Conservation (phyloP, 495 filamentous ascomycete genomes). For the Xylaria longipes region DNA sequence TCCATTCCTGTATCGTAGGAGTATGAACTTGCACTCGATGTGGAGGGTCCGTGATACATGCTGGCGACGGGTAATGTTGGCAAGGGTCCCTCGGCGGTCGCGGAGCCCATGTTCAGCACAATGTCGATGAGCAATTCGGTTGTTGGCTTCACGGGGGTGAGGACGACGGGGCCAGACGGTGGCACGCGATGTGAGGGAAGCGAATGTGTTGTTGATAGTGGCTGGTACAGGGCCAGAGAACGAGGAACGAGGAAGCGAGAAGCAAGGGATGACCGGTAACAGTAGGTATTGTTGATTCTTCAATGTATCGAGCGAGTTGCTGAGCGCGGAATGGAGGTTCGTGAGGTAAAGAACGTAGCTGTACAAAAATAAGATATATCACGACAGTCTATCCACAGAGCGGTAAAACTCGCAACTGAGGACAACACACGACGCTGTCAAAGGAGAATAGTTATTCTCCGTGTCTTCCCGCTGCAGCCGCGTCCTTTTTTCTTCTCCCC, state of each 20-base stretch:
- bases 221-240: not conserved
- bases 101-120: constrained; percentile 25
- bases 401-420: constrained; percentile 14
- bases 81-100: constrained; percentile 28
- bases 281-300: constrained; percentile 4
- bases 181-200: not conserved
- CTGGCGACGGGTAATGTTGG: constrained; percentile 22
- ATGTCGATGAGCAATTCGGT: not conserved
- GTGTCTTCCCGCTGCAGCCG: not conserved
- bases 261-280: constrained; percentile 2
- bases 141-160: not conserved
- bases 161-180: not conserved
- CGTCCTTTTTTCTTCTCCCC: not conserved
- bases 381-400: not conserved
- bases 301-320: constrained; percentile 7
- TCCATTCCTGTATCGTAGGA: constrained; percentile 38
- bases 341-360: constrained; percentile 32
- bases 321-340: constrained; percentile 25
- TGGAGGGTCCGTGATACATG: constrained; percentile 30
- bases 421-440: constrained; percentile 19
- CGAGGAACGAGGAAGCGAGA: constrained; percentile 8
- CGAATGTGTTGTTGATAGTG: not conserved
- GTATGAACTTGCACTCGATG: constrained; percentile 34
- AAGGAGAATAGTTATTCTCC: not conserved
- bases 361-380: not conserved